phyloP scores from a whole-genome alignment of 768 basidiomycete species.

The Agaricus subrufescens region DNA sequence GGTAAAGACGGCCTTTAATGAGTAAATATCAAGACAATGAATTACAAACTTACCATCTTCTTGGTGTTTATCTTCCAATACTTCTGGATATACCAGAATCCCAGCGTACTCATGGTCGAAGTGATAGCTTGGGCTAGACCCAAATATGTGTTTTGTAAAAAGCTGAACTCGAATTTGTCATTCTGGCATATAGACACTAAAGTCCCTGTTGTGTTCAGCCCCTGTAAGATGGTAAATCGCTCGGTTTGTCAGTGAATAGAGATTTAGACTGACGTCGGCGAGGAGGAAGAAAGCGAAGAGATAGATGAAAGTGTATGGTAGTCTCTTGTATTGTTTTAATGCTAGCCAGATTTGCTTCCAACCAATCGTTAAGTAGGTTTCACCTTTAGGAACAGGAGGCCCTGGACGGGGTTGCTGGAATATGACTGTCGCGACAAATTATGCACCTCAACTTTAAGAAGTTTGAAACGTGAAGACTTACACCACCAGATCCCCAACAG shows the following conservation, averaged over 20 bases:
- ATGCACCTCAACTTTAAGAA: no score
- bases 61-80: slow-evolving; percentile 79
- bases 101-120: slow-evolving; percentile 66
- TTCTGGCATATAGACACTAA: slow-evolving; percentile 77
- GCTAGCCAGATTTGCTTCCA: slow-evolving; percentile 90
- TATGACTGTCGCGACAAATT: slow-evolving; percentile 44
- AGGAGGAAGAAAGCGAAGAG: slow-evolving; percentile 75
- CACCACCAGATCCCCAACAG: slow-evolving; percentile 86
- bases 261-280: slow-evolving; percentile 49
- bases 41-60: slow-evolving; percentile 53
- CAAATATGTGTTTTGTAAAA: slow-evolving; percentile 76
- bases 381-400: slow-evolving; percentile 70
- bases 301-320: slow-evolving; percentile 82
- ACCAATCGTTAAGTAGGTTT: slow-evolving; percentile 75
- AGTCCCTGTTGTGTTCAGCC: slow-evolving; percentile 75
- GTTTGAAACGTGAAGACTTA: slow-evolving; percentile 28
- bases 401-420: slow-evolving; percentile 85
- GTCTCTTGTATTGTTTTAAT: slow-evolving; percentile 66
- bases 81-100: slow-evolving; percentile 80
- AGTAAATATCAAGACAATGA: neutral
- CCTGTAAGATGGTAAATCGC: slow-evolving; percentile 34
- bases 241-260: neutral
- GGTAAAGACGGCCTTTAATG: neutral
- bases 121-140: slow-evolving; percentile 73
- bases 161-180: slow-evolving; percentile 76